A percentile compares a stretch with the other conserved stretches of the same genome.
phyloP scores from a whole-genome alignment of 2,329 filamentous ascomycete species.

The Colletotrichum sp. region DNA sequence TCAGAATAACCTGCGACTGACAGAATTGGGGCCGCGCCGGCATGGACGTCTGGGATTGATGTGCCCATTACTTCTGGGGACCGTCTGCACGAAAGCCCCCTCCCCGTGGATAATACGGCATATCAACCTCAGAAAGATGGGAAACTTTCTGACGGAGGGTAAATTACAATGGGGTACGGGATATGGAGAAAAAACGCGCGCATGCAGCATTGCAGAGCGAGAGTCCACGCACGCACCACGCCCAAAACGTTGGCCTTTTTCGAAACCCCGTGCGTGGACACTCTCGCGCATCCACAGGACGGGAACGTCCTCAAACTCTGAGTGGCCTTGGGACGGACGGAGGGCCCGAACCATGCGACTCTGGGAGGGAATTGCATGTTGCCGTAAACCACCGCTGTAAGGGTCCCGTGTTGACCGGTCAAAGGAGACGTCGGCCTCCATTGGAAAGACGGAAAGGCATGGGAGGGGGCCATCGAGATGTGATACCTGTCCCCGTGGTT shows the following conservation, averaged over 20 bases:
- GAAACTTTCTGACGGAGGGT: neutral
- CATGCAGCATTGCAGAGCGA: neutral
- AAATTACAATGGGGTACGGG: neutral
- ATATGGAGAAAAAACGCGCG: neutral
- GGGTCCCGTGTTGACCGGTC: neutral
- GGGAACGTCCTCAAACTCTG: conserved; percentile 3
- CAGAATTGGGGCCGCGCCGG: neutral
- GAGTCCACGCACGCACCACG: neutral
- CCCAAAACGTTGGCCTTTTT: neutral
- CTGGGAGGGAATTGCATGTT: neutral
- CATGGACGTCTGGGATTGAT: neutral
- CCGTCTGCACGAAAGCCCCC: neutral
- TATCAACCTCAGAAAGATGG: neutral
- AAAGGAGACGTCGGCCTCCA: neutral
- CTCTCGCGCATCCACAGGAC: neutral
- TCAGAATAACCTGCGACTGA: neutral
- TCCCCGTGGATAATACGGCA: neutral
- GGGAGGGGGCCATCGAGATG: neutral
- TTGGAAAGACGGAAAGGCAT: neutral
- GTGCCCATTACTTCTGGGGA: neutral
- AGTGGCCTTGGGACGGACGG: conserved; percentile 1
- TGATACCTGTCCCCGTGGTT: neutral
- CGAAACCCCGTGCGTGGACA: neutral
- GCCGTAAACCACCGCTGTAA: neutral
- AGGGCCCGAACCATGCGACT: conserved; percentile 7